Conservation (phyloP, 2,329 filamentous ascomycete genomes). For the Neurospora crassa region DNA sequence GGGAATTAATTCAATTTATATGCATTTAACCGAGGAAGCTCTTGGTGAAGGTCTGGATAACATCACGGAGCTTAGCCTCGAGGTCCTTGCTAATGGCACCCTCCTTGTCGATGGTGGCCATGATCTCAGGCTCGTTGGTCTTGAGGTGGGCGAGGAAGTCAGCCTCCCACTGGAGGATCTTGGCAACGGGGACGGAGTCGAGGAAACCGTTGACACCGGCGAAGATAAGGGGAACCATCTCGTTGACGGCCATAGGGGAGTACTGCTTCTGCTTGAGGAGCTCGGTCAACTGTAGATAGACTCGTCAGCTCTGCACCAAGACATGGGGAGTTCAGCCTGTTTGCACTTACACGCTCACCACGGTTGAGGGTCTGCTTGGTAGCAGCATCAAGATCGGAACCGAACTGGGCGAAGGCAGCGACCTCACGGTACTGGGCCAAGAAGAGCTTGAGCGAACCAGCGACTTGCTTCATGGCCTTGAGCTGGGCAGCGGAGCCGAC, state of each 20-base stretch:
- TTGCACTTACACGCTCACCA: conserved; percentile 81
- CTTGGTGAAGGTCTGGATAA: conserved; percentile 79
- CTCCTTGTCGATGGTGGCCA: conserved; percentile 88
- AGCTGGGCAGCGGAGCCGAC: conserved; percentile 99
- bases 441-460: conserved; percentile 99
- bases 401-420: conserved; percentile 98
- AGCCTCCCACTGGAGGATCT: conserved; percentile 87
- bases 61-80: conserved; percentile 71
- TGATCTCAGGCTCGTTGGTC: conserved; percentile 77
- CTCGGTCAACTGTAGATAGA: conserved; percentile 62
- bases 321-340: neutral
- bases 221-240: conserved; percentile 99
- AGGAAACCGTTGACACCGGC: conserved; percentile 98
- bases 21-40: conserved; percentile 60
- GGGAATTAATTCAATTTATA: conserved; percentile 23
- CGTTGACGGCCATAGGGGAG: conserved; percentile 94
- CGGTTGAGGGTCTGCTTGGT: conserved; percentile 97
- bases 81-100: conserved; percentile 91
- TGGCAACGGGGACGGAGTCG: conserved; percentile 78
- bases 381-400: conserved; percentile 96
- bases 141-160: conserved; percentile 91
- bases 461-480: conserved; percentile 99
- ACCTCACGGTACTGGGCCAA: conserved; percentile 99
- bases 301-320: conserved; percentile 16
- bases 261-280: conserved; percentile 99